Conservation (phyloP, 768 basidiomycete species). For the Tylopilus subfusipes region DNA sequence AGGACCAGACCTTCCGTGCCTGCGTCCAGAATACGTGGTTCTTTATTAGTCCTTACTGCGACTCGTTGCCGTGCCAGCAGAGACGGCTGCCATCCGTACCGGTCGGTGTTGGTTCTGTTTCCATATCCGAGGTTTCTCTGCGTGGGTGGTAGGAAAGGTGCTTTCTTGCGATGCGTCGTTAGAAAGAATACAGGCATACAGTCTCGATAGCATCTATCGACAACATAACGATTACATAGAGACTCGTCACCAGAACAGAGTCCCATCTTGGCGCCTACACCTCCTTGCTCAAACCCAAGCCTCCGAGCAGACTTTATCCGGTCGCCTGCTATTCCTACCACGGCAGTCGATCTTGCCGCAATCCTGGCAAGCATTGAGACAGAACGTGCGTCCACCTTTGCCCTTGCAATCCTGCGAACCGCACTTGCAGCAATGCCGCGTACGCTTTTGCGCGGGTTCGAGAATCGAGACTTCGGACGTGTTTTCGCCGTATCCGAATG, state of each 20-base stretch:
- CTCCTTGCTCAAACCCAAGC: conserved; percentile 36
- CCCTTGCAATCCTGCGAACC: conserved; percentile 80
- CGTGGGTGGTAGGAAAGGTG: not conserved
- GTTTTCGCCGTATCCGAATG: conserved; percentile 27
- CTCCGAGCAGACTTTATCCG: conserved; percentile 70
- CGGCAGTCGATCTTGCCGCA: conserved; percentile 79
- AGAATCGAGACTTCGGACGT: conserved; percentile 27
- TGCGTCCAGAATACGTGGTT: not conserved
- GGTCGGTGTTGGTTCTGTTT: not conserved
- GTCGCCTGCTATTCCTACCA: conserved; percentile 73
- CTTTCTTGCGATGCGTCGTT: not conserved
- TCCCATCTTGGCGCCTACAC: not conserved
- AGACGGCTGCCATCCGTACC: not conserved
- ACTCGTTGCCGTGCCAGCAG: not conserved
- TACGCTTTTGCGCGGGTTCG: conserved; percentile 51
- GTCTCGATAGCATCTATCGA: conserved; percentile 3
- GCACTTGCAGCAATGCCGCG: conserved; percentile 81
- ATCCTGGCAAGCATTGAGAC: conserved; percentile 72
- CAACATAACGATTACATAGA: conserved; percentile 8
- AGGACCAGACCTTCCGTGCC: not conserved
- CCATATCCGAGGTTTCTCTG: no score
- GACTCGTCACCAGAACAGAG: not conserved
- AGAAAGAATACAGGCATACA: not conserved
- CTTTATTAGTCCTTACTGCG: not conserved
- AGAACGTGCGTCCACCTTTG: conserved; percentile 74